These are phyloP conservation scores for Cryptococcus sp. DNA, from an alignment of 1,284 basidiomycete species.

Conservation along the genomic window DNA sequence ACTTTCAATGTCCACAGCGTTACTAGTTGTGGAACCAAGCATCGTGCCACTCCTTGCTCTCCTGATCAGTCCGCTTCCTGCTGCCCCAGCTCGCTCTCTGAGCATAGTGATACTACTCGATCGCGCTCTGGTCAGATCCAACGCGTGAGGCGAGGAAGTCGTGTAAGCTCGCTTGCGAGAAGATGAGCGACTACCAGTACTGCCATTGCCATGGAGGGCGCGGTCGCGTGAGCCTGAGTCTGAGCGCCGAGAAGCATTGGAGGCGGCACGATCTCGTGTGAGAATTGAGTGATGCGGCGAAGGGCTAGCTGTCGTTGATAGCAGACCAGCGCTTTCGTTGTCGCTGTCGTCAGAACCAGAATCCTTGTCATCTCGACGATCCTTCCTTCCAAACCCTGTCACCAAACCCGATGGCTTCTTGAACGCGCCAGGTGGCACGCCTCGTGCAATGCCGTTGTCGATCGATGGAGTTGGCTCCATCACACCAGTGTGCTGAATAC, in stretches of 20 bases:
- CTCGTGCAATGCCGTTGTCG: background rate
- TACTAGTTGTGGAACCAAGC: background rate
- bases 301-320: slow-evolving; percentile 4
- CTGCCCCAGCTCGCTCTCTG: slow-evolving; percentile 16
- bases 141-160: background rate
- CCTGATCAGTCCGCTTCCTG: slow-evolving; percentile 13
- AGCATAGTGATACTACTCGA: slow-evolving; percentile 19
- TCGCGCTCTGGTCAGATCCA: slow-evolving; percentile 8
- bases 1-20: no score
- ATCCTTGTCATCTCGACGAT: slow-evolving; percentile 3
- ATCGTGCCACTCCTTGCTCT: slow-evolving; percentile 25
- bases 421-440: slow-evolving; percentile 7
- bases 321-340: slow-evolving; percentile 13
- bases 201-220: background rate
- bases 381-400: slow-evolving; percentile 17
- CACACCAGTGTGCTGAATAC: background rate
- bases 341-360: slow-evolving; percentile 9
- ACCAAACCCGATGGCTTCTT: slow-evolving; percentile 2
- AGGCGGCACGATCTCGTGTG: slow-evolving; percentile 5
- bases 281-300: slow-evolving; percentile 3
- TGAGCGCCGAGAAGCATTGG: slow-evolving; percentile 4
- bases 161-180: slow-evolving; percentile 12
- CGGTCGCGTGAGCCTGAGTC: background rate
- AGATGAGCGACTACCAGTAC: slow-evolving; percentile 1
- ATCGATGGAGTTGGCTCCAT: background rate